Evolutionary conservation across 768 basidiomycete species (phyloP), one percentile per base, ranked within the genome.

Genomic region (Kondoa subrosea): DNA sequence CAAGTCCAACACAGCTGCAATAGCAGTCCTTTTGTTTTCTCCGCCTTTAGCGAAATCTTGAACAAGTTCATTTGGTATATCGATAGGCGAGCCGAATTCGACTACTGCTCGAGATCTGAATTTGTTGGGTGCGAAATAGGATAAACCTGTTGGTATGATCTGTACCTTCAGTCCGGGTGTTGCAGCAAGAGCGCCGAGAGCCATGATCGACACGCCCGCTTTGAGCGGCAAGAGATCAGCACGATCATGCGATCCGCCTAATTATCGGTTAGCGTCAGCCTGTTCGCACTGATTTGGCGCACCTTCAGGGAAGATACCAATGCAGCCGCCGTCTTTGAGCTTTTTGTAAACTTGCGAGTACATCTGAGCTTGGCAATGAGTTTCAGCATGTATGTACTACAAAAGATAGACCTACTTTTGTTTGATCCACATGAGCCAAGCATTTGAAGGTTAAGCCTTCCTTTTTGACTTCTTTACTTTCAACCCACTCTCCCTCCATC

Each of bases 301-400:
- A 89, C 92, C 93, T 85, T 97, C 95, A 50, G 95, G 95, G 75
- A 97, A 97, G 71, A 99, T 96, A 59, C 95, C 92, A 70, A 99
- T 92, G 71, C 86, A 85, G 16, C 90, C 90, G 8, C 89, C 89
- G 67, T 87, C 83, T 67, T 84, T 88, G 67, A 97, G 79, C 67
- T 84, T 83, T 75, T 89, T 82, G 77, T 95, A 99, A 2, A 97
- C 95, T 68, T 89, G 82, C 21, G 86, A 84, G 77, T 97, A 99
- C 86, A 95, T 96, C 65, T 89, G 68, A n/a, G 14, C 16, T 16
- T 17, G 12, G 65, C 33, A 16, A 63, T 17, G 34, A n/a, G 2
- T 8, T 32, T 27, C 29, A 63, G 33, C 30, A 17, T 21, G n/a
- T 4, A 40, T 14, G 32, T 27, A n/a, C n/a, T n/a, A n/a, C n/a